Percentiles rank a stretch among this genome's conserved stretches.
phyloP scores from a whole-genome alignment of 116 monocot species.

The Posidonia oceanica region DNA sequence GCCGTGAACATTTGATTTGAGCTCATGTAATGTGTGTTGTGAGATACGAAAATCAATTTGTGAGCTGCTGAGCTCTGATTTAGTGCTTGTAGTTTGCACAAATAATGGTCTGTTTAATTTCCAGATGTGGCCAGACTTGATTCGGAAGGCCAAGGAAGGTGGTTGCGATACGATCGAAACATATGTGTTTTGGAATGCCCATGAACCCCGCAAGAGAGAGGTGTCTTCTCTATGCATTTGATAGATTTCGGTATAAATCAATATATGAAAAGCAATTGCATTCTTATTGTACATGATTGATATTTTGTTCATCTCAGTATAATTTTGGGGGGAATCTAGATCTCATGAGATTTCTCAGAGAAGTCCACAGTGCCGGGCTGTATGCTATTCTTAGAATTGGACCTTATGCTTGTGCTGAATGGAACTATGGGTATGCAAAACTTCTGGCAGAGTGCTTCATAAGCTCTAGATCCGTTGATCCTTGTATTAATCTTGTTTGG shows the following conservation, averaged over 20 bases:
- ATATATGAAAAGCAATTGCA: not conserved
- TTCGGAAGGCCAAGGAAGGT: constrained; percentile 16
- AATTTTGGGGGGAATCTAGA: constrained; percentile 56
- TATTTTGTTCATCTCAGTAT: constrained; percentile 26
- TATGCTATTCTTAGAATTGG: constrained; percentile 65
- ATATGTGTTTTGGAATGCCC: constrained; percentile 30
- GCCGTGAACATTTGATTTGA: not conserved
- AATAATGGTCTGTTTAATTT: too few species aligned
- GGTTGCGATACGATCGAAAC: constrained; percentile 22
- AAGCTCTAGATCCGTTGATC: too few species aligned
- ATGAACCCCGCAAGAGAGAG: constrained; percentile 18
- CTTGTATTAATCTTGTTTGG: too few species aligned
- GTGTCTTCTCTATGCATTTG: not conserved
- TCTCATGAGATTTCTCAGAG: constrained; percentile 50
- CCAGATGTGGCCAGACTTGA: constrained; percentile 29
- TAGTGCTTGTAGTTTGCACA: too few species aligned
- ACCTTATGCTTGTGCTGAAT: constrained; percentile 76
- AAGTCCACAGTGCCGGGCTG: constrained; percentile 54
- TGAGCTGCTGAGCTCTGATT: too few species aligned
- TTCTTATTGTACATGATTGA: not conserved
- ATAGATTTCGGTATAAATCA: not conserved
- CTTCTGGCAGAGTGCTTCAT: not conserved
- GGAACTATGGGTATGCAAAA: constrained; percentile 51
- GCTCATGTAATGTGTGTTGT: too few species aligned
- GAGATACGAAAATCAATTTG: too few species aligned